Base-by-base conservation (phyloP, 179 eudicot species). In the Heliamphora pulchella region DNA sequence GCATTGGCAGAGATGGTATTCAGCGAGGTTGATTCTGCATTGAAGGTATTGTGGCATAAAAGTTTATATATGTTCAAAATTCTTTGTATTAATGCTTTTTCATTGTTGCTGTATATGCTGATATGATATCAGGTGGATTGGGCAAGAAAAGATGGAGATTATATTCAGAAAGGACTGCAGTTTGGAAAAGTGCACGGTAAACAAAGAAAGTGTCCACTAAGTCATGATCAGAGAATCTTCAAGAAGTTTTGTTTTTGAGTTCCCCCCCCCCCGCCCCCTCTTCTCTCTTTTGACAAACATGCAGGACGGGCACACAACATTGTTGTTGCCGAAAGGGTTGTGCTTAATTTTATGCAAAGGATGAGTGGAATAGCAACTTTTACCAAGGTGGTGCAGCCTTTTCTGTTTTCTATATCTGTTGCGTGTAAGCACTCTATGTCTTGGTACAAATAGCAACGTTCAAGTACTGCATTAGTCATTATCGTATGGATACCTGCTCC, bases 281-380 rank as follows among this genome's bases (percentile, higher is more conserved):
- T n/a, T n/a, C 48, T n/a, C 9, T 15, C 20, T 58, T 79, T 50
- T 63, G 46, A 15, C 74, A 62, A 48, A 62, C 66, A 80, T 80
- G 87, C 89, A 95, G 98, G 98, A 84, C 88, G 86, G 78, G 98
- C 98, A 2, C 96, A 91, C 81, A 91, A 88, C 82, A 91, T 95
- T 76, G 93, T 95, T 50, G 90, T 93, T 54, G 93, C 91, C 48
- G 98, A 95, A 87, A 93, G 98, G 84, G 98, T 95, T 76, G 98
- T 87, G 66, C 89, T 95, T 80, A 95, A 95, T 83, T 95, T 95
- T 83, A 93, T 95, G 98, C 98, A 95, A 86, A 91, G 98, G 81
- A 95, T 95, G 98, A 95, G 98, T 87, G 98, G 98, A 71, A 92
- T 95, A 81, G 98, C 98, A 74, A 92, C 98, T 80, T 88, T 95